Conservation (phyloP, 768 basidiomycete genomes). For the Leccinum imitatum region DNA sequence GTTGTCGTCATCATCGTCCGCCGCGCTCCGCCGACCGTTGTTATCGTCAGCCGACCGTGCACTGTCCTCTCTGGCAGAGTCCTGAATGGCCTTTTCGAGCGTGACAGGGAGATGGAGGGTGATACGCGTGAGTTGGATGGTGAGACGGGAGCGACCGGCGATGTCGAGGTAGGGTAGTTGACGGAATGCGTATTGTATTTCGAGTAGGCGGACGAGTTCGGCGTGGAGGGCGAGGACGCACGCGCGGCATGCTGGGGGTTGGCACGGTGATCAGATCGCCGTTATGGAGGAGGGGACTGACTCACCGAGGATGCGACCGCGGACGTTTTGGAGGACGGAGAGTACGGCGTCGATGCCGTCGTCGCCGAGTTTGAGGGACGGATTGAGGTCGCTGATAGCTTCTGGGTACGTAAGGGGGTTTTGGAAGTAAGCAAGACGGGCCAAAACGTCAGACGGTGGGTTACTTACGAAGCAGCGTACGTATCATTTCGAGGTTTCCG, state of each 20-base stretch:
- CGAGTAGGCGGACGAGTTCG: conserved; percentile 75
- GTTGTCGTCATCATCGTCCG: conserved; percentile 9
- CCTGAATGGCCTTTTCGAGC: conserved; percentile 65
- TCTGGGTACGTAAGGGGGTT: conserved; percentile 37
- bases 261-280: not conserved
- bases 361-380: conserved; percentile 71
- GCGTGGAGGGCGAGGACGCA: conserved; percentile 73
- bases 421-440: not conserved
- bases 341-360: conserved; percentile 80
- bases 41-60: not conserved
- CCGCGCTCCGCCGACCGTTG: not conserved
- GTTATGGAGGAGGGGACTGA: not conserved
- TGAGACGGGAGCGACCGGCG: conserved; percentile 69
- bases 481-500: conserved; percentile 84
- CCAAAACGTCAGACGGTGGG: not conserved
- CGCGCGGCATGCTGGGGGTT: conserved; percentile 61
- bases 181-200: conserved; percentile 75
- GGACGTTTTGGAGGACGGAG: conserved; percentile 62
- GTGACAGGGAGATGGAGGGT: conserved; percentile 73
- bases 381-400: conserved; percentile 78
- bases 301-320: conserved; percentile 66
- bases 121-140: conserved; percentile 75
- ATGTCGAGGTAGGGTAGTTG: conserved; percentile 78
- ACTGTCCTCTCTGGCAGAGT: conserved; percentile 26
- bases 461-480: conserved; percentile 66